These are phyloP conservation scores for Marvania coccoides DNA, from an alignment of 139 green algal genomes.

Conservation along the genomic window DNA sequence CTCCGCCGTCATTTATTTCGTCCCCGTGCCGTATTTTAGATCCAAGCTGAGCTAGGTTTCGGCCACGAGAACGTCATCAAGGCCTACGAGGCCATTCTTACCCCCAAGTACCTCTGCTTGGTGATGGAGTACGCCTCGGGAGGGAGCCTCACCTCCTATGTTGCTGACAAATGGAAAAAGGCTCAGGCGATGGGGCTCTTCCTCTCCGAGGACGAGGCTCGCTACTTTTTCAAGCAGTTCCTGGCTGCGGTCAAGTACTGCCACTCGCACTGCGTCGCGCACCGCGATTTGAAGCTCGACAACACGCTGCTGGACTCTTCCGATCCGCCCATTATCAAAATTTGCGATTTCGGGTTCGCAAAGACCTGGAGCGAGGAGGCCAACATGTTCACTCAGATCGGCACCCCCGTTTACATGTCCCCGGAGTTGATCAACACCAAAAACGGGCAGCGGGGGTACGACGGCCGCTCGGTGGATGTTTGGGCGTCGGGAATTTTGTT, in stretches of 20 bases:
- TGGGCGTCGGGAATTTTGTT: conserved; percentile 73
- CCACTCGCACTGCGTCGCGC: conserved; percentile 75
- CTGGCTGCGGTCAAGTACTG: conserved; percentile 84
- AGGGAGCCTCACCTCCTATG: conserved; percentile 62
- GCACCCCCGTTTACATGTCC: conserved; percentile 77
- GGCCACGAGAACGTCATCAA: conserved; percentile 36
- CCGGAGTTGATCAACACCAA: conserved; percentile 60
- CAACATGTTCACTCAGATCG: conserved; percentile 78
- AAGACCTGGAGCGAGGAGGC: conserved; percentile 52
- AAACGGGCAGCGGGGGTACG: conserved; percentile 36
- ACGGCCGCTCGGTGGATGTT: conserved; percentile 56
- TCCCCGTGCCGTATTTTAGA: neutral
- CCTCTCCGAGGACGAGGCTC: conserved; percentile 71
- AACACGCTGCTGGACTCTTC: conserved; percentile 72
- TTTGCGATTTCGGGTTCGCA: conserved; percentile 74
- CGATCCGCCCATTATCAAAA: conserved; percentile 69
- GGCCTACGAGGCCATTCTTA: conserved; percentile 40
- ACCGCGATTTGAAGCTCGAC: conserved; percentile 70
- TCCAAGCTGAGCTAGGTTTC: conserved; percentile 35
- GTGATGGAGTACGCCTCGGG: conserved; percentile 49
- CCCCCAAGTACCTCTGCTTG: conserved; percentile 34
- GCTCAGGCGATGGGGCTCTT: conserved; percentile 58
- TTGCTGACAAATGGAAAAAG: conserved; percentile 56
- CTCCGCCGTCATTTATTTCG: neutral
- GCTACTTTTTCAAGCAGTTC: conserved; percentile 89